Percentiles rank a stretch among this genome's conserved stretches.
Evolutionary conservation across 2,329 filamentous ascomycete species (phyloP).

Genomic region (Hyphodiscus sp.): DNA sequence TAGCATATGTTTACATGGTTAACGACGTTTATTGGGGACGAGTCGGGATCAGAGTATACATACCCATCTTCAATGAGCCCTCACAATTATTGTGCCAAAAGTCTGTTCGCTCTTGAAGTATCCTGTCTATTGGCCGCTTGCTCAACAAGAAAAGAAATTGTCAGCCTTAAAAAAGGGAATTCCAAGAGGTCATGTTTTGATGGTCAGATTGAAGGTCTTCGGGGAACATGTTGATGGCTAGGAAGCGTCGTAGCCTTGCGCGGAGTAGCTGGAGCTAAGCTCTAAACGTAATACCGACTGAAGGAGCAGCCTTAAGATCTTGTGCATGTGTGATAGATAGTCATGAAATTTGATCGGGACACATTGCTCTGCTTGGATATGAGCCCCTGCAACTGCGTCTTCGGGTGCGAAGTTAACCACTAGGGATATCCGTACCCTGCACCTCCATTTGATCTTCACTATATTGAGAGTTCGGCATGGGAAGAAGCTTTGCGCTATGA

Average conservation of each 20-base stretch:
- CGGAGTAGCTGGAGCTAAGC: not conserved
- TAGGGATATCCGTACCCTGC: slow-evolving; percentile 8
- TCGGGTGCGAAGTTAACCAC: not conserved
- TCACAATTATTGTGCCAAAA: too few relatives aligned
- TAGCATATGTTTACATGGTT: too few relatives aligned
- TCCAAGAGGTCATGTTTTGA: not conserved
- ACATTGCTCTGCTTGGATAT: not conserved
- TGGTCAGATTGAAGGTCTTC: not conserved
- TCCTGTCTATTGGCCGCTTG: too few relatives aligned
- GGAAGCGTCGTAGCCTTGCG: not conserved
- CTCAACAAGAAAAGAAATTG: too few relatives aligned
- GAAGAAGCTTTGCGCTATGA: too few relatives aligned
- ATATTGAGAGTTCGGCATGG: too few relatives aligned
- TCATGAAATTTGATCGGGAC: not conserved
- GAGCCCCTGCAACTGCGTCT: not conserved
- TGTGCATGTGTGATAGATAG: not conserved
- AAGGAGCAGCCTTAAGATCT: not conserved
- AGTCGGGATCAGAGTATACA: too few relatives aligned
- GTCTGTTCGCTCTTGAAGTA: too few relatives aligned
- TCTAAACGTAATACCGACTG: not conserved
- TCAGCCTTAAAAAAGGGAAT: too few relatives aligned
- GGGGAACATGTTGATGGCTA: not conserved
- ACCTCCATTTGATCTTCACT: too few relatives aligned
- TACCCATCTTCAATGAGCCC: too few relatives aligned
- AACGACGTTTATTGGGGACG: too few relatives aligned